Evolutionary conservation across 2,329 filamentous ascomycete genomes (phyloP).

Genomic region (Trichoderma simmonsii): DNA sequence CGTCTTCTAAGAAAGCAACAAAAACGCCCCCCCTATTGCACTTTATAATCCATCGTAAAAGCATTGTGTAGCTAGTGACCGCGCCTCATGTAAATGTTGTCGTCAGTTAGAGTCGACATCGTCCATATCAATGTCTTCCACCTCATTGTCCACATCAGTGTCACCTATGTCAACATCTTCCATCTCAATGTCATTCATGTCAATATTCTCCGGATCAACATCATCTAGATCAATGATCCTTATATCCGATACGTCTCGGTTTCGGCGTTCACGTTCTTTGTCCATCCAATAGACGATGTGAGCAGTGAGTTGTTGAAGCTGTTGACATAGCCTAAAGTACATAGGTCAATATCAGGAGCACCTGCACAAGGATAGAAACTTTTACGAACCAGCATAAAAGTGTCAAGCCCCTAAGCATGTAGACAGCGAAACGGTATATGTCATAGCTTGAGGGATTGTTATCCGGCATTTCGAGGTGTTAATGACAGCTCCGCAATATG

Average conservation of each 20-base stretch:
- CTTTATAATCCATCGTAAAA: neutral
- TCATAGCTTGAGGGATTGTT: neutral
- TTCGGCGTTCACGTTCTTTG: neutral
- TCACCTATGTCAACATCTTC: neutral
- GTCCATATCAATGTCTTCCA: neutral
- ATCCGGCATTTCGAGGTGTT: neutral
- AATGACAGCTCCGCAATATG: neutral
- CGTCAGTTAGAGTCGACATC: neutral
- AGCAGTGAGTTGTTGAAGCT: neutral
- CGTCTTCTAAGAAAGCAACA: no score
- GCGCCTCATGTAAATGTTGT: neutral
- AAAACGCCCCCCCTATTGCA: no score
- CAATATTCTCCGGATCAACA: neutral
- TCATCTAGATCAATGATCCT: neutral
- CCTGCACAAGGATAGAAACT: no score
- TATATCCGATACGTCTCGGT: neutral
- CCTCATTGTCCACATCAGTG: neutral
- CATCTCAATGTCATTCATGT: neutral
- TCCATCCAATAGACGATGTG: neutral
- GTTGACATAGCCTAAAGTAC: neutral
- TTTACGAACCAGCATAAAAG: neutral
- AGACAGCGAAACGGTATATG: neutral
- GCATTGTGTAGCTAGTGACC: neutral
- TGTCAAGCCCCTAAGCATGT: neutral
- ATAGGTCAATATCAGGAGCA: neutral